Evolutionary conservation across 2,329 filamentous ascomycete genomes (phyloP).

Genomic region (Volutella citrinella): DNA sequence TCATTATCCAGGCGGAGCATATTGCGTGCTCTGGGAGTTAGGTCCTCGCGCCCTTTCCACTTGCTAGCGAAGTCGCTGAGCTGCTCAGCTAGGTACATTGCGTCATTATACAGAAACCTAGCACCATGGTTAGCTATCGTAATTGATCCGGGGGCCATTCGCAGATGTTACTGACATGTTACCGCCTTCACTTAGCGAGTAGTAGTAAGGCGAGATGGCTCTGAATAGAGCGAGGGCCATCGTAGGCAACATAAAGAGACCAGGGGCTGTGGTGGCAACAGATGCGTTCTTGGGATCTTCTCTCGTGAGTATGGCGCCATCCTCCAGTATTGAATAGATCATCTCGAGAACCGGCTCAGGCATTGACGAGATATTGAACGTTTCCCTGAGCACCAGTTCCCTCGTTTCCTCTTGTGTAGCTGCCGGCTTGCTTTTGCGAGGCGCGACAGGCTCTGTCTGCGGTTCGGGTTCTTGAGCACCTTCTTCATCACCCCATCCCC

Average conservation of each 20-base stretch:
- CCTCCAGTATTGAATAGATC: constrained; percentile 58
- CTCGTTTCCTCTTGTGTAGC: constrained; percentile 38
- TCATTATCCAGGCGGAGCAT: constrained; percentile 60
- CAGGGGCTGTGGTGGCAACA: constrained; percentile 65
- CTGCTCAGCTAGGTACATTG: constrained; percentile 59
- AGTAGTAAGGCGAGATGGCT: constrained; percentile 72
- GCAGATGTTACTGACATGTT: constrained; percentile 53
- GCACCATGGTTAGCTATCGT: constrained; percentile 7
- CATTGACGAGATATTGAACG: constrained; percentile 84
- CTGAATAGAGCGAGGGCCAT: constrained; percentile 76
- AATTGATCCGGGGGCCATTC: neutral
- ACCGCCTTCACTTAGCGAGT: constrained; percentile 58
- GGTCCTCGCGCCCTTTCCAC: constrained; percentile 54
- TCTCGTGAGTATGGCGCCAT: constrained; percentile 58
- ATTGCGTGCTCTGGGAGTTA: constrained; percentile 46
- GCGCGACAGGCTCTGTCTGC: constrained; percentile 6
- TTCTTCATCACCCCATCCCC: constrained; percentile 82
- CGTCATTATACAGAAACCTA: constrained; percentile 67
- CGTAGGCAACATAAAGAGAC: constrained; percentile 69
- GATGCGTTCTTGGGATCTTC: constrained; percentile 50
- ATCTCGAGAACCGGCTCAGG: constrained; percentile 73
- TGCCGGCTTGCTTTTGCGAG: constrained; percentile 11
- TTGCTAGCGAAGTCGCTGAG: constrained; percentile 45
- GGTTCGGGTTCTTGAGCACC: constrained; percentile 21
- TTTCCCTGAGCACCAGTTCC: constrained; percentile 78